phyloP scores from a whole-genome alignment of 129 eudicot species.

The Oenanthe sinensis region DNA sequence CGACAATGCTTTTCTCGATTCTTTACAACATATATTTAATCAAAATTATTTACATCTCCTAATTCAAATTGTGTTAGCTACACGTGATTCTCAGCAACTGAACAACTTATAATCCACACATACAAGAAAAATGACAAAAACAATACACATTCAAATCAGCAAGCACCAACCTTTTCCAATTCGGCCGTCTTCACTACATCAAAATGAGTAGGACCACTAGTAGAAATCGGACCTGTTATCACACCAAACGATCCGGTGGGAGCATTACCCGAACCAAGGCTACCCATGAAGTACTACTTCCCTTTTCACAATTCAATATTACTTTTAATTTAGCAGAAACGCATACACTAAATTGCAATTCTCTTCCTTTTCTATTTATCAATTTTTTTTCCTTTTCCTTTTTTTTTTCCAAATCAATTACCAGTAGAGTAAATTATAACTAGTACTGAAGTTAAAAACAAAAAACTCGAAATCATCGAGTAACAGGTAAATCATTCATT shows the following conservation, averaged over 20 bases:
- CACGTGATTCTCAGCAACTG: background rate
- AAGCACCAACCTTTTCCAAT: conserved; percentile 70
- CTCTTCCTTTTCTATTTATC: background rate
- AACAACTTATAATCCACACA: background rate
- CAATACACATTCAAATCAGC: background rate
- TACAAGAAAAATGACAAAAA: background rate
- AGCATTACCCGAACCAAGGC: conserved; percentile 3
- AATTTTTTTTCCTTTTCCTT: background rate
- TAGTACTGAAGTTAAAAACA: background rate
- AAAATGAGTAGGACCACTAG: conserved; percentile 69
- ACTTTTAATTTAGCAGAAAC: background rate
- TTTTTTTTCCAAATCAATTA: background rate
- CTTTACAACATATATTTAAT: background rate
- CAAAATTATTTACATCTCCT: background rate
- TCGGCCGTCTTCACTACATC: conserved; percentile 60
- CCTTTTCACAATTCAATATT: background rate
- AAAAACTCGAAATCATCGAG: background rate
- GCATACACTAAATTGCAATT: background rate
- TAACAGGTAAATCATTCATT: conserved; percentile 2
- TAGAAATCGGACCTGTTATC: conserved; percentile 40
- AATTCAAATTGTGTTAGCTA: too few species aligned
- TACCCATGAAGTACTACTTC: background rate
- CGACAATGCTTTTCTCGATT: background rate
- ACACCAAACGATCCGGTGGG: background rate
- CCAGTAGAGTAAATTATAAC: background rate